Percentiles rank a stretch among this genome's conserved stretches.
Conservation (phyloP, 2,329 filamentous ascomycete species). For the Penicillium sp. region DNA sequence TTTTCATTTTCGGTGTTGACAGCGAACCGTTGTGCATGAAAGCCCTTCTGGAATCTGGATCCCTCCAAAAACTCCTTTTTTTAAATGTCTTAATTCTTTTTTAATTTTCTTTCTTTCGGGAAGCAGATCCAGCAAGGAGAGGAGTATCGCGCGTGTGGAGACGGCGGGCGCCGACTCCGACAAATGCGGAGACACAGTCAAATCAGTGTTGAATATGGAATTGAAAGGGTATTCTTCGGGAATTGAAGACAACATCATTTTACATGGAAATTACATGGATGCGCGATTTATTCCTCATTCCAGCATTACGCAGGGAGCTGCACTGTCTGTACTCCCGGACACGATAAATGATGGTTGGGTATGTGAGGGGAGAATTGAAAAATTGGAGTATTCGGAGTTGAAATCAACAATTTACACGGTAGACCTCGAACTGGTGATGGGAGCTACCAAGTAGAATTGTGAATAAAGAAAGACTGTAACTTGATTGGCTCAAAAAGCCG, state of each 20-base stretch:
- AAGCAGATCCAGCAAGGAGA: constrained; percentile 20
- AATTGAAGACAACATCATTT: not conserved
- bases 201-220: not conserved
- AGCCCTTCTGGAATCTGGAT: constrained; percentile 18
- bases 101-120: constrained; percentile 14
- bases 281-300: constrained; percentile 7
- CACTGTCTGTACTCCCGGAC: not conserved
- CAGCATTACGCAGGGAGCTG: constrained; percentile 2
- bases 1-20: constrained; percentile 20
- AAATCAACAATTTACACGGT: constrained; percentile 11
- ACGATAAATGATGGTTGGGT: not conserved
- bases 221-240: not conserved
- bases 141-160: constrained; percentile 11
- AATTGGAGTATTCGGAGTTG: not conserved
- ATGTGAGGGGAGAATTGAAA: constrained; percentile 1
- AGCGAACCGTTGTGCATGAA: constrained; percentile 22
- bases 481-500: constrained; percentile 17
- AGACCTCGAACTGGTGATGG: constrained; percentile 13
- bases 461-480: not conserved
- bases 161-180: constrained; percentile 13
- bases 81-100: constrained; percentile 2
- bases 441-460: constrained; percentile 5
- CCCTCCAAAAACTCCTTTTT: constrained; percentile 16
- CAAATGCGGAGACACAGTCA: constrained; percentile 10
- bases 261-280: not conserved